Evolutionary conservation across 1,284 basidiomycete genomes (phyloP), one percentile per base, ranked within the genome.

Genomic region (Papiliotrema nemorosa): DNA sequence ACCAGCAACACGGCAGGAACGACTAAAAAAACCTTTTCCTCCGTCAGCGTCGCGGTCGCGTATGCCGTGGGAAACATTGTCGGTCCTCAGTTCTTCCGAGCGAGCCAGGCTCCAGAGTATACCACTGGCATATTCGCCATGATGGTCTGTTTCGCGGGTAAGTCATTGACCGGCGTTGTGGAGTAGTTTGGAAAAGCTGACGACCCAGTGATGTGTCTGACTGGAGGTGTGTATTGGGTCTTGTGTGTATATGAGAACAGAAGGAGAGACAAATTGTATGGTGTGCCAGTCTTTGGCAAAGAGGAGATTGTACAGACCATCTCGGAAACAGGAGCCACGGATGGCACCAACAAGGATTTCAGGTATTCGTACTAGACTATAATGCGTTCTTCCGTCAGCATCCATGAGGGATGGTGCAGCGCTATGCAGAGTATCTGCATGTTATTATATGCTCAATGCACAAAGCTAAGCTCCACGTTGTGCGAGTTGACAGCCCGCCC

Each of bases 321-420:
- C 12, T 24, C 35, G 9, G 20, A 39, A 6, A 14, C 34, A 24
- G 45, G 45, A 14, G 45, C 34, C 13, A 47, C 45, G 26, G 45
- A 47, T 27, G 45, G 45, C 21, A 39, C 25, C 3, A 47, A 47
- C 45, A 47, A 38, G 25, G 20, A 47, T 25, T 47, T 47, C 26
- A 37, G 45, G 45, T 47, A 47, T 38, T 47, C 45, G 3, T 47
- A 47, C 35, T 47, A 47, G 44, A 37, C n/a, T 31, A n/a, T n/a
- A n/a, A n/a, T n/a, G n/a, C n/a, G n/a, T n/a, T n/a, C n/a, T n/a
- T n/a, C n/a, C n/a, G n/a, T n/a, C n/a, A n/a, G n/a, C n/a, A n/a
- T n/a, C n/a, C n/a, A n/a, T n/a, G n/a, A n/a, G n/a, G n/a, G n/a
- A n/a, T n/a, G n/a, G n/a, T n/a, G n/a, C n/a, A n/a, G n/a, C n/a